Evolutionary conservation across 805 yeast genomes (phyloP).

Genomic region (Yarrowia deformans): DNA sequence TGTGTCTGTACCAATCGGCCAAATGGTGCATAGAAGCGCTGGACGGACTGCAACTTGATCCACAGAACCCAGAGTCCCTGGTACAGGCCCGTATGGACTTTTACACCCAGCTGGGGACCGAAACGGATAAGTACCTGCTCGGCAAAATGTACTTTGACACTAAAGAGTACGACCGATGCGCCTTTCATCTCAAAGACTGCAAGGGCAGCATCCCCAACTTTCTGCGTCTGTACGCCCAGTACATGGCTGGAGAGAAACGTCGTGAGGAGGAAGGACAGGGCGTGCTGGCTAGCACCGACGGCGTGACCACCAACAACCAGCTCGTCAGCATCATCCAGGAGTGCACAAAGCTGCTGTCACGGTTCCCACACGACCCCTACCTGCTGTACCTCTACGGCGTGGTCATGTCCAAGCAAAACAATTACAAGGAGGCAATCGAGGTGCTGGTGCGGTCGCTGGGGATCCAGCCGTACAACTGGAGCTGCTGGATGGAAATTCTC

Average conservation of each 20-base stretch:
- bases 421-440: constrained; percentile 65
- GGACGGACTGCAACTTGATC: constrained; percentile 18
- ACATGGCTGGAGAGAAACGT: constrained; percentile 77
- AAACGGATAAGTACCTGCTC: constrained; percentile 59
- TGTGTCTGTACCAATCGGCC: constrained; percentile 36
- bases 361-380: constrained; percentile 58
- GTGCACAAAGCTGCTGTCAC: constrained; percentile 46
- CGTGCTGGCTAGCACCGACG: constrained; percentile 54
- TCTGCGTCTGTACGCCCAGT: constrained; percentile 70
- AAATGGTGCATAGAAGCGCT: constrained; percentile 35
- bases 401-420: constrained; percentile 66
- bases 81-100: constrained; percentile 9
- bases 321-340: constrained; percentile 53
- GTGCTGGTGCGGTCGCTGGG: constrained; percentile 66
- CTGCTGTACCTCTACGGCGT: constrained; percentile 77
- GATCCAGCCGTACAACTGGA: constrained; percentile 87
- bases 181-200: constrained; percentile 62
- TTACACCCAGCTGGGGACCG: constrained; percentile 20
- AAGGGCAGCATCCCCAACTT: constrained; percentile 55
- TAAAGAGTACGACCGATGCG: constrained; percentile 84
- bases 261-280: constrained; percentile 76
- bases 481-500: constrained; percentile 85
- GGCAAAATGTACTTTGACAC: constrained; percentile 80
- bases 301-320: constrained; percentile 48
- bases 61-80: constrained; percentile 7